A percentile compares a stretch with the other conserved stretches of the same genome.
These are phyloP conservation scores for Bothriochloa decipiens DNA, from an alignment of 176 grass and related monocot species.

Conservation along the genomic window DNA sequence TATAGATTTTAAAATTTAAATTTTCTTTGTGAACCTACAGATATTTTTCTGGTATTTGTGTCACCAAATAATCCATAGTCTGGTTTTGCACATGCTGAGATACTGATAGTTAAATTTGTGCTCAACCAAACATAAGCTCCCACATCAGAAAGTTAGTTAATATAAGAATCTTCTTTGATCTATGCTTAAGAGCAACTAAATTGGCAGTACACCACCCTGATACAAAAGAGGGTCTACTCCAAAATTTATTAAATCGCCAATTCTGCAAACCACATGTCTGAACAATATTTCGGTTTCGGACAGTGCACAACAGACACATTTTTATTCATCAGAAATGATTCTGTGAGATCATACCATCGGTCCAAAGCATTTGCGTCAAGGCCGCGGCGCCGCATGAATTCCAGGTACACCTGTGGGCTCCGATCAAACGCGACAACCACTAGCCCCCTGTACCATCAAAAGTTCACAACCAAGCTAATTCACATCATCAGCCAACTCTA, in stretches of 20 bases:
- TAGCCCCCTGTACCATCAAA: constrained; percentile 55
- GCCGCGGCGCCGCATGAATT: constrained; percentile 47
- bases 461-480: constrained; percentile 25
- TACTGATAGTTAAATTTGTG: not conserved
- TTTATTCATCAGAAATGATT: not conserved
- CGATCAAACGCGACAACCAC: constrained; percentile 72
- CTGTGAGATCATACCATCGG: constrained; percentile 53
- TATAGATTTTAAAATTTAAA: not conserved
- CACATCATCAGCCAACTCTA: not conserved
- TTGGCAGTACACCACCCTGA: not conserved
- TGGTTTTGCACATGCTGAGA: not conserved
- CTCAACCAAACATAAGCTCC: not conserved
- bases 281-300: not conserved
- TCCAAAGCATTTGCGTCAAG: constrained; percentile 54
- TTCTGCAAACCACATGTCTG: not conserved
- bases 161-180: not conserved
- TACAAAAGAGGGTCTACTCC: constrained; percentile 4
- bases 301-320: not conserved
- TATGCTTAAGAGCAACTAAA: not conserved
- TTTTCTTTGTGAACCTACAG: not conserved
- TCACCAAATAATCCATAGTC: not conserved
- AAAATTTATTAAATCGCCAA: constrained; percentile 13
- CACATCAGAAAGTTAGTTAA: not conserved
- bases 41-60: not conserved
- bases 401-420: constrained; percentile 64